Evolutionary conservation across 2,329 filamentous ascomycete genomes (phyloP).

Genomic region (Tolypocladium capitatum): DNA sequence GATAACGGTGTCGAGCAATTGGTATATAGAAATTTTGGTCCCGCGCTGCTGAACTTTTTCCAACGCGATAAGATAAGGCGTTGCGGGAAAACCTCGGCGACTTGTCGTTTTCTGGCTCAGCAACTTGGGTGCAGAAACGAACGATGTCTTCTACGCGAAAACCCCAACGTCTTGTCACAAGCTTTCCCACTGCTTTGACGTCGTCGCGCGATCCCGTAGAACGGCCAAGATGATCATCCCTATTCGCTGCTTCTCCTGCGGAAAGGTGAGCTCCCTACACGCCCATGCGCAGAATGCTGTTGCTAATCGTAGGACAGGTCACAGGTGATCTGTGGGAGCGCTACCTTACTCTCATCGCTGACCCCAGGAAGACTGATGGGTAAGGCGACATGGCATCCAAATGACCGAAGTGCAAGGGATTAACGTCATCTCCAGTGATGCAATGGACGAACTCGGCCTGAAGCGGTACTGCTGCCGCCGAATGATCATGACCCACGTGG

Average conservation of each 20-base stretch:
- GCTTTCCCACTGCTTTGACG: background rate
- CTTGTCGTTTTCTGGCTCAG: slow-evolving; percentile 10
- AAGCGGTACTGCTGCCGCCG: slow-evolving; percentile 96
- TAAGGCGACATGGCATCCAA: slow-evolving; percentile 15
- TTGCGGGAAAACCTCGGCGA: slow-evolving; percentile 17
- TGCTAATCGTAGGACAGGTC: slow-evolving; percentile 48
- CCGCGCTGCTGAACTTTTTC: slow-evolving; percentile 25
- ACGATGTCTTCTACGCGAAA: background rate
- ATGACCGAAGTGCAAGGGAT: background rate
- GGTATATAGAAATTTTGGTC: slow-evolving; percentile 24
- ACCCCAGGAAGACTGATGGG: slow-evolving; percentile 57
- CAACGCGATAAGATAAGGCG: slow-evolving; percentile 25
- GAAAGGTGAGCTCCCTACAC: slow-evolving; percentile 57
- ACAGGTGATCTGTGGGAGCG: slow-evolving; percentile 95
- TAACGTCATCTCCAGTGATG: slow-evolving; percentile 51
- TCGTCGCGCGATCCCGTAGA: background rate
- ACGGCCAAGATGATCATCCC: slow-evolving; percentile 82
- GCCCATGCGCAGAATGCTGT: slow-evolving; percentile 6
- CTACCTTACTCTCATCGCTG: slow-evolving; percentile 79
- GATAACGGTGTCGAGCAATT: background rate
- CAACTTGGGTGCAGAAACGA: background rate
- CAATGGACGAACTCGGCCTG: slow-evolving; percentile 87
- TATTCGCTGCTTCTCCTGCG: slow-evolving; percentile 96
- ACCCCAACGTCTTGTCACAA: background rate
- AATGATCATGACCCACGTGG: slow-evolving; percentile 99